A percentile compares a stretch with the other conserved stretches of the same genome.
phyloP scores from a whole-genome alignment of 1,284 basidiomycete species.

The Bondarzewia mesenterica region DNA sequence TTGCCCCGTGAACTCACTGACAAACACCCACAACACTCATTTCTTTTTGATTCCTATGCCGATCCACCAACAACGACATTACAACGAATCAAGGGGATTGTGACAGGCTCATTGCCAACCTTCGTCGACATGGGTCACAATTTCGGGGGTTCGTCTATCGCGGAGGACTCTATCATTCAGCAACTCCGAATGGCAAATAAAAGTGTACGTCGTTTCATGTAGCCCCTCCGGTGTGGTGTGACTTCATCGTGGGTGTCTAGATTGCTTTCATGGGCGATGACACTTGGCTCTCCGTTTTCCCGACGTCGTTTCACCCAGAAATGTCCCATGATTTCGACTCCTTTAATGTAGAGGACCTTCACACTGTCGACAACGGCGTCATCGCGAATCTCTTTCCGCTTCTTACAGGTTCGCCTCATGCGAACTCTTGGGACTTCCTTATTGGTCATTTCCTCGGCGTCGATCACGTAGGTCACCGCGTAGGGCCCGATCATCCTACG shows the following conservation, averaged over 20 bases:
- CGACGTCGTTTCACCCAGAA: constrained; percentile 61
- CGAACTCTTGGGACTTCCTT: constrained; percentile 72
- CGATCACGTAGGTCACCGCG: constrained; percentile 93
- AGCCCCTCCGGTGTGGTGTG: neutral
- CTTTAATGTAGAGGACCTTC: constrained; percentile 97
- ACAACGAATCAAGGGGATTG: constrained; percentile 92
- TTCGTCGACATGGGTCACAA: constrained; percentile 93
- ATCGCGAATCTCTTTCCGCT: constrained; percentile 78
- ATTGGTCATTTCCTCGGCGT: constrained; percentile 97
- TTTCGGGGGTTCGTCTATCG: constrained; percentile 81
- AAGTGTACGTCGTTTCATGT: constrained; percentile 36
- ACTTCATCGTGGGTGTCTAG: constrained; percentile 17
- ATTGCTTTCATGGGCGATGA: constrained; percentile 92
- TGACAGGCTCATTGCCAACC: constrained; percentile 92
- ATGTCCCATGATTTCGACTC: constrained; percentile 86
- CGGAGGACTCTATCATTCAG: constrained; percentile 79
- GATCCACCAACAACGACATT: constrained; percentile 96
- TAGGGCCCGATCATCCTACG: constrained; percentile 82
- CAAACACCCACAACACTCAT: constrained; percentile 58
- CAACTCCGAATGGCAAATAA: constrained; percentile 50
- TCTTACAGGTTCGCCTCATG: constrained; percentile 33
- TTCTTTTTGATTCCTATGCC: constrained; percentile 84
- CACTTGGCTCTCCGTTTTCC: constrained; percentile 92
- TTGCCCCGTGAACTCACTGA: constrained; percentile 69
- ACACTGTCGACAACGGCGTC: constrained; percentile 92